phyloP scores from a whole-genome alignment of 2,329 filamentous ascomycete species.

The Xylariaceae sp. region DNA sequence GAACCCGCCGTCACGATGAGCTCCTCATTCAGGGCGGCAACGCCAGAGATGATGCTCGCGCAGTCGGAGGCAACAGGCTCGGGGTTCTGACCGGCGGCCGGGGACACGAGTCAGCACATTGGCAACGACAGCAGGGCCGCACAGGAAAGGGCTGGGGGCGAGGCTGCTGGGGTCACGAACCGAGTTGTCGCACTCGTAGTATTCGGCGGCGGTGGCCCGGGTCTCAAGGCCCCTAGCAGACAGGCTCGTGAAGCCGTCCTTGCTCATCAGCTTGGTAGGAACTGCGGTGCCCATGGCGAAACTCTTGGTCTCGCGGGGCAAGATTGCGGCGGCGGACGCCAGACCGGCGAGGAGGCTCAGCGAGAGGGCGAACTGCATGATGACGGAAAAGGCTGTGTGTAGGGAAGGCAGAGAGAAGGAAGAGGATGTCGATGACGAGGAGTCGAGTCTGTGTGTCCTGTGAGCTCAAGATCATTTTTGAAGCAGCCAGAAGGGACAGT shows the following conservation, averaged over 20 bases:
- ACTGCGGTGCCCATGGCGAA: too few species aligned
- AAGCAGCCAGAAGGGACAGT: too few species aligned
- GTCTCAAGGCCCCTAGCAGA: too few species aligned
- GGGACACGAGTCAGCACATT: background rate
- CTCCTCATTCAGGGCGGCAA: constrained; percentile 19
- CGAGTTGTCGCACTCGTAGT: constrained; percentile 27
- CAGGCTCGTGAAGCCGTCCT: too few species aligned
- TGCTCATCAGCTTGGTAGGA: too few species aligned
- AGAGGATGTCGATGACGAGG: too few species aligned
- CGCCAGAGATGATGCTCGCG: constrained; percentile 23
- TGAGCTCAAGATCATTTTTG: too few species aligned
- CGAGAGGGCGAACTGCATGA: constrained; percentile 20
- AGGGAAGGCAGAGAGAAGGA: constrained; percentile 4
- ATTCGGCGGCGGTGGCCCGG: constrained; percentile 19
- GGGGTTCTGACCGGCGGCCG: constrained; percentile 4
- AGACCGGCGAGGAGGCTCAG: constrained; percentile 20
- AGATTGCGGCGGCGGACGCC: constrained; percentile 13
- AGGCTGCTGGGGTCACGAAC: constrained; percentile 15
- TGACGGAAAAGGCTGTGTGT: constrained; percentile 1
- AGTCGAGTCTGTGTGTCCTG: too few species aligned
- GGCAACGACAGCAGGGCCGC: background rate
- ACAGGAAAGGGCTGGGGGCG: background rate
- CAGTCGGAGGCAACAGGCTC: constrained; percentile 24
- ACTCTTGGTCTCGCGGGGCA: constrained; percentile 2
- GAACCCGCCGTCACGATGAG: constrained; percentile 23